These are phyloP conservation scores for Halenospora varia DNA, from an alignment of 495 filamentous ascomycete species.

Conservation along the genomic window DNA sequence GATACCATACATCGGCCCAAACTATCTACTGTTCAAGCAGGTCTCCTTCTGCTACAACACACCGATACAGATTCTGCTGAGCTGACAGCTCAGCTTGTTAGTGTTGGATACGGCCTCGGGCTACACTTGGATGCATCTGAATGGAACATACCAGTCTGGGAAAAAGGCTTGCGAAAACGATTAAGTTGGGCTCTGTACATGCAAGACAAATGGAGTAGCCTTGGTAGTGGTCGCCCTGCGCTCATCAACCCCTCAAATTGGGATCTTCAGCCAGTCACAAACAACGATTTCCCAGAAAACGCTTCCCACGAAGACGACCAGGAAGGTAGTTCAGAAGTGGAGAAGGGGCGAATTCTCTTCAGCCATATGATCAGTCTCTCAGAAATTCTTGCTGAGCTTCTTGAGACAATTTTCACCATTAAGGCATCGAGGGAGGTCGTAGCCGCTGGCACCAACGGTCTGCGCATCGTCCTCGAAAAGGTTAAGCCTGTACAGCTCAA, in stretches of 20 bases:
- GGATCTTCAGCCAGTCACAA: constrained; percentile 65
- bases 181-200: constrained; percentile 88
- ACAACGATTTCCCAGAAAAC: constrained; percentile 68
- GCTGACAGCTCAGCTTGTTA: constrained; percentile 79
- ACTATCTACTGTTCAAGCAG: constrained; percentile 90
- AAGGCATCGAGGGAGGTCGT: constrained; percentile 47
- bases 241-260: constrained; percentile 77
- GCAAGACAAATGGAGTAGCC: constrained; percentile 86
- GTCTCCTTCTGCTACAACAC: constrained; percentile 83
- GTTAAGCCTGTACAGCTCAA: constrained; percentile 81
- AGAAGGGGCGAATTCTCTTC: constrained; percentile 65
- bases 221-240: constrained; percentile 80
- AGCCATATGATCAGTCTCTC: constrained; percentile 70
- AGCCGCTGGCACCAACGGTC: constrained; percentile 43
- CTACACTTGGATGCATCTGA: constrained; percentile 79
- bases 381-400: constrained; percentile 68
- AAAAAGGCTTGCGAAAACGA: constrained; percentile 74
- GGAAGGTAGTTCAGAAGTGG: constrained; percentile 60
- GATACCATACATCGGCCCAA: constrained; percentile 80
- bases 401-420: constrained; percentile 75
- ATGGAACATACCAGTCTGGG: constrained; percentile 86
- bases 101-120: constrained; percentile 75
- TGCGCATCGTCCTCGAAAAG: constrained; percentile 58
- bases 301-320: constrained; percentile 48
- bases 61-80: constrained; percentile 81